phyloP scores from a whole-genome alignment of 768 basidiomycete species.

The Kwoniella pini region DNA sequence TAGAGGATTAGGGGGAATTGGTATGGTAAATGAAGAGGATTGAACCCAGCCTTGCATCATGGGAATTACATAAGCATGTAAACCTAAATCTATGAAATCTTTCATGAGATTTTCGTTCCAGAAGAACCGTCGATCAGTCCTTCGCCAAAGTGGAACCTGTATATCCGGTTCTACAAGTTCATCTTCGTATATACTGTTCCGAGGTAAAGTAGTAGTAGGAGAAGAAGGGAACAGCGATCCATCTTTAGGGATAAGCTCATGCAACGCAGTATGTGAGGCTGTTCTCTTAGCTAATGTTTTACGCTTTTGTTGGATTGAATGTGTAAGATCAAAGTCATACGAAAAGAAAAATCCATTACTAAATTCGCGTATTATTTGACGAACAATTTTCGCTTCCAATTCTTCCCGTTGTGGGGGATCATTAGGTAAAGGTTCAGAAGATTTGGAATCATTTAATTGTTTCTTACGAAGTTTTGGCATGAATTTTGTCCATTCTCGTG shows the following conservation, averaged over 20 bases:
- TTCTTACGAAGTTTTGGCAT: slow-evolving; percentile 28
- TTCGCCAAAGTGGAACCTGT: slow-evolving; percentile 82
- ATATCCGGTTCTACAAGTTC: slow-evolving; percentile 72
- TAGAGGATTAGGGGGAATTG: slow-evolving; percentile 38
- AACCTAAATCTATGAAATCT: slow-evolving; percentile 82
- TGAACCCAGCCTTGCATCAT: slow-evolving; percentile 94
- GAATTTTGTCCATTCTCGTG: slow-evolving; percentile 27
- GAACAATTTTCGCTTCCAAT: slow-evolving; percentile 77
- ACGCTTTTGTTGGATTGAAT: slow-evolving; percentile 47
- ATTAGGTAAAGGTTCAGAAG: slow-evolving; percentile 16
- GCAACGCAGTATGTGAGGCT: slow-evolving; percentile 34
- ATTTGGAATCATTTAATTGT: slow-evolving; percentile 1
- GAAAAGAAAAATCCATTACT: slow-evolving; percentile 88
- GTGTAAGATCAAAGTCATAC: slow-evolving; percentile 71
- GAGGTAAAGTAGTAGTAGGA: slow-evolving; percentile 69
- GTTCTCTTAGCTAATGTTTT: slow-evolving; percentile 28
- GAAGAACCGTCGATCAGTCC: slow-evolving; percentile 89
- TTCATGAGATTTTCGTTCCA: slow-evolving; percentile 90
- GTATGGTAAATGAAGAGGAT: slow-evolving; percentile 66
- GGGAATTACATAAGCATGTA: slow-evolving; percentile 83
- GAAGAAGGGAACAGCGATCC: slow-evolving; percentile 10
- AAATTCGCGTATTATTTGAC: slow-evolving; percentile 74
- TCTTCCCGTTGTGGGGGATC: slow-evolving; percentile 57
- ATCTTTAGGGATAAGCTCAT: slow-evolving; percentile 36
- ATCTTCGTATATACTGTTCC: slow-evolving; percentile 63